These are phyloP conservation scores for Diutina pseudorugosa DNA, from an alignment of 1,139 yeast genomes.

Conservation along the genomic window DNA sequence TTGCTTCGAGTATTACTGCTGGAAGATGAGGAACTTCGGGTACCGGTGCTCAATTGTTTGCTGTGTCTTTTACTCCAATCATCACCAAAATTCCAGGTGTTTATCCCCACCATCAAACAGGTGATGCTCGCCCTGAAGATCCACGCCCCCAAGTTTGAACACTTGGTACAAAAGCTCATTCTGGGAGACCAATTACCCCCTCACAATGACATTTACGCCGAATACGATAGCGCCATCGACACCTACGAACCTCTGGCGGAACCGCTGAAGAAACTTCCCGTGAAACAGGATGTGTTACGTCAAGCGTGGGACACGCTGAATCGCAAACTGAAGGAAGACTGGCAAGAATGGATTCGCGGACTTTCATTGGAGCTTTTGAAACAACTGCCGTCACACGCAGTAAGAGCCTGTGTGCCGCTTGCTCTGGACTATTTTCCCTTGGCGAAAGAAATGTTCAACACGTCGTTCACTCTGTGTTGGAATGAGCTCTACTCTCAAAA, in stretches of 20 bases:
- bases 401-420: slow-evolving; percentile 84
- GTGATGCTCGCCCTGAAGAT: slow-evolving; percentile 52
- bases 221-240: slow-evolving; percentile 43
- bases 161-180: slow-evolving; percentile 61
- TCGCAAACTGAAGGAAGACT: slow-evolving; percentile 83
- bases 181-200: slow-evolving; percentile 88
- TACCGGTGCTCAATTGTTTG: slow-evolving; percentile 64
- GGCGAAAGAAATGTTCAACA: slow-evolving; percentile 85
- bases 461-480: slow-evolving; percentile 96
- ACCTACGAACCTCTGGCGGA: slow-evolving; percentile 50
- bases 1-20: slow-evolving; percentile 56
- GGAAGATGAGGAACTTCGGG: slow-evolving; percentile 46
- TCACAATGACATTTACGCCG: slow-evolving; percentile 58
- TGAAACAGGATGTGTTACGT: slow-evolving; percentile 63
- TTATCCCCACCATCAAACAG: slow-evolving; percentile 75
- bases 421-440: slow-evolving; percentile 84
- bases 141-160: slow-evolving; percentile 69
- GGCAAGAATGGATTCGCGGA: slow-evolving; percentile 96
- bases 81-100: slow-evolving; percentile 77
- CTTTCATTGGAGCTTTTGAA: slow-evolving; percentile 76
- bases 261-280: slow-evolving; percentile 66
- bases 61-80: slow-evolving; percentile 70
- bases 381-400: slow-evolving; percentile 91
- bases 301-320: slow-evolving; percentile 90
- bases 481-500: slow-evolving; percentile 82